Percentiles rank a stretch among this genome's conserved stretches.
Evolutionary conservation across 78 protist genomes (phyloP).

Genomic region (Acrasis kona): DNA sequence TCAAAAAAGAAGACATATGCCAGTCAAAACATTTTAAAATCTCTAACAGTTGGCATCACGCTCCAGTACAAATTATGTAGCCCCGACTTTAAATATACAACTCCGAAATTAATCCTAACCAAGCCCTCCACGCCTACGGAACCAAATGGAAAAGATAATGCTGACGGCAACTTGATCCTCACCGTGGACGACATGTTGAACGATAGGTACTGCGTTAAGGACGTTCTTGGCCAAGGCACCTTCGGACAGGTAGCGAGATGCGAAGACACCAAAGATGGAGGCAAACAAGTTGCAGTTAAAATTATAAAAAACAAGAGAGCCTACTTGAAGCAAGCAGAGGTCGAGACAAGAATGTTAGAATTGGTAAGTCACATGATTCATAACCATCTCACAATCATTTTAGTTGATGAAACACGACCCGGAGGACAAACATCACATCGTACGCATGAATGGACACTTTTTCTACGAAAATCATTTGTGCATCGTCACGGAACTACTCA

Average conservation of each 20-base stretch:
- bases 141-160: background rate
- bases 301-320: constrained; percentile 61
- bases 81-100: background rate
- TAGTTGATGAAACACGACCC: background rate
- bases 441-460: background rate
- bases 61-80: too few relatives aligned
- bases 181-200: background rate
- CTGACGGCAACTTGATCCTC: background rate
- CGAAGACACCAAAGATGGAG: constrained; percentile 27
- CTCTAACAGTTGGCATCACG: too few relatives aligned
- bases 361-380: background rate
- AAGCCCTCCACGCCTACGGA: background rate
- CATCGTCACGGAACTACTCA: constrained; percentile 13
- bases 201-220: background rate
- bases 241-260: constrained; percentile 63
- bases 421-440: background rate
- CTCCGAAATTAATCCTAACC: background rate
- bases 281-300: constrained; percentile 55
- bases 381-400: background rate
- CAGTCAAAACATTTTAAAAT: too few relatives aligned
- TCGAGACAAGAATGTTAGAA: constrained; percentile 51
- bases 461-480: constrained; percentile 15
- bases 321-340: constrained; percentile 48
- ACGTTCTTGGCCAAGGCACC: constrained; percentile 56
- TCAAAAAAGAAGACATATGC: too few relatives aligned